A percentile compares a stretch with the other conserved stretches of the same genome.
Evolutionary conservation across 139 green algal genomes (phyloP).

Genomic region (Pseudopediastrum boryanum): DNA sequence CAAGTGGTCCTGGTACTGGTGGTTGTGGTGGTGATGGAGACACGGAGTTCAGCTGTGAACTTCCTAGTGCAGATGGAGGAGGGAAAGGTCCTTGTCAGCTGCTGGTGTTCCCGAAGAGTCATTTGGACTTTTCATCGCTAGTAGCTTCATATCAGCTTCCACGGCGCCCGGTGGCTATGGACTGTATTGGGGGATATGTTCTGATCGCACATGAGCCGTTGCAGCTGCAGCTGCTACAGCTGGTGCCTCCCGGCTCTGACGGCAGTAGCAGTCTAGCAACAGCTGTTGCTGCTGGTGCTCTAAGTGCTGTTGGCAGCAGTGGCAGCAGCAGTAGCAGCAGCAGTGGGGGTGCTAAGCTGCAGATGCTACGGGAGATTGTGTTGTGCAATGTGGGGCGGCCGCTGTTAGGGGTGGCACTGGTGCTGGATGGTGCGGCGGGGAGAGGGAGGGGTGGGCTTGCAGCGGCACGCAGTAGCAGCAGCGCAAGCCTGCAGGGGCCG

Average conservation of each 20-base stretch:
- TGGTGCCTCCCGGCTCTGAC: too few relatives aligned
- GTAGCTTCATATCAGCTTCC: conserved; percentile 52
- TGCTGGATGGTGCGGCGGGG: conserved; percentile 6
- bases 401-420: conserved; percentile 11
- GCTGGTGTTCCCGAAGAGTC: conserved; percentile 83
- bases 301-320: neutral
- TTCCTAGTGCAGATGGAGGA: too few relatives aligned
- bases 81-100: too few relatives aligned
- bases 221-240: conserved; percentile 79
- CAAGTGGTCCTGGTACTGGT: too few relatives aligned
- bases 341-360: too few relatives aligned
- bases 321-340: conserved; percentile 7
- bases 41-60: too few relatives aligned
- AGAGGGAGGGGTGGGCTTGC: neutral
- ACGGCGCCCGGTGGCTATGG: conserved; percentile 76
- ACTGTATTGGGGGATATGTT: conserved; percentile 76
- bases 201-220: conserved; percentile 77
- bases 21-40: too few relatives aligned
- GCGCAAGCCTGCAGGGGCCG: neutral
- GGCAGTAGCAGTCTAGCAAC: neutral
- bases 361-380: conserved; percentile 36
- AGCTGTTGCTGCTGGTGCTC: neutral
- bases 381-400: conserved; percentile 37
- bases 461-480: too few relatives aligned
- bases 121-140: conserved; percentile 86